Percentiles rank a stretch among this genome's conserved stretches.
phyloP scores from a whole-genome alignment of 1,284 basidiomycete species.

The Cutaneotrichosporon dermatis region DNA sequence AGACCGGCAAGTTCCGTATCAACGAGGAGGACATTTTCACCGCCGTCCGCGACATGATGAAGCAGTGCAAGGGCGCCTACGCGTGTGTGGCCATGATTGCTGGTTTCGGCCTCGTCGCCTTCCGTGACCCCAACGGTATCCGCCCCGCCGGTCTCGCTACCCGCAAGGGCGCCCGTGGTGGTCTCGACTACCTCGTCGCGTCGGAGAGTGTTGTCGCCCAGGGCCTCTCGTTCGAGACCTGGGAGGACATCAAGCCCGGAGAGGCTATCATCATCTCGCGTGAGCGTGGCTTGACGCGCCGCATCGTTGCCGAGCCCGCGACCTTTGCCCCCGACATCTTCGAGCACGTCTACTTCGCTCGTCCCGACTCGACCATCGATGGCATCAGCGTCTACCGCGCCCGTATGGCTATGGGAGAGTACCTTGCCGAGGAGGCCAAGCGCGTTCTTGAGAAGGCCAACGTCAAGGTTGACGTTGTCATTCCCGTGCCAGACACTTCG shows the following conservation, averaged over 20 bases:
- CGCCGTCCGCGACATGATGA: constrained; percentile 85
- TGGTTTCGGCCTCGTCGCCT: constrained; percentile 96
- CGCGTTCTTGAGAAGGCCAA: constrained; percentile 66
- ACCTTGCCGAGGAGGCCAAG: constrained; percentile 80
- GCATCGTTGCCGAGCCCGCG: constrained; percentile 64
- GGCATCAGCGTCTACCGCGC: constrained; percentile 96
- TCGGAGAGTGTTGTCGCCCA: constrained; percentile 96
- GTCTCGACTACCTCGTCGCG: constrained; percentile 83
- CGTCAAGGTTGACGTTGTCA: constrained; percentile 85
- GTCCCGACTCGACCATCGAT: constrained; percentile 95
- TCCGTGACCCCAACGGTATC: constrained; percentile 98
- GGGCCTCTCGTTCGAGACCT: constrained; percentile 82
- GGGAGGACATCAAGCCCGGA: constrained; percentile 92
- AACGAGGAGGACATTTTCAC: constrained; percentile 99
- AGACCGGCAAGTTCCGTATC: constrained; percentile 97
- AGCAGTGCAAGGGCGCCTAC: constrained; percentile 85
- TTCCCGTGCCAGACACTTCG: constrained; percentile 96
- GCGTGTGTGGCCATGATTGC: constrained; percentile 98
- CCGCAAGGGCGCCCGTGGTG: constrained; percentile 52
- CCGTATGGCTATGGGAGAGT: constrained; percentile 99
- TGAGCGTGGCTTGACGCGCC: constrained; percentile 60
- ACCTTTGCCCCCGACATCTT: constrained; percentile 97
- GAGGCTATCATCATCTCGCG: constrained; percentile 93
- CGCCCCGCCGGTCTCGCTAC: constrained; percentile 81
- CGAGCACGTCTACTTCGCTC: constrained; percentile 97